Percentiles rank a stretch among this genome's conserved stretches.
These are phyloP conservation scores for Cordyceps cicadae DNA, from an alignment of 2,329 filamentous ascomycete species.

Conservation along the genomic window DNA sequence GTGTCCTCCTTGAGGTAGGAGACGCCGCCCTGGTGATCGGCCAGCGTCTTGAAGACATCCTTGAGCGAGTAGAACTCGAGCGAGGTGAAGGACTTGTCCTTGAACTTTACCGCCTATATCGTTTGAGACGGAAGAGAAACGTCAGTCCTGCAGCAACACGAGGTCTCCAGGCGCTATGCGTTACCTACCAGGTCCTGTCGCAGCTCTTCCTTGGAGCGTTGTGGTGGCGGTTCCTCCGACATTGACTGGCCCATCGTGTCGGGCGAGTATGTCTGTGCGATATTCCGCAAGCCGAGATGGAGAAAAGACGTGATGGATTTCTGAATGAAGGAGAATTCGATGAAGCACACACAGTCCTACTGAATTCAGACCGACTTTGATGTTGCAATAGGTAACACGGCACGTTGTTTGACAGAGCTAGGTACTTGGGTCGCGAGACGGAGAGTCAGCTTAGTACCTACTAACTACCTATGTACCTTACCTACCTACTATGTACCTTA, in stretches of 20 bases:
- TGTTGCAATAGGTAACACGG: conserved; percentile 1
- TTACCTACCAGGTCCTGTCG: conserved; percentile 41
- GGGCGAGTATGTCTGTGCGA: not conserved
- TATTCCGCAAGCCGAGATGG: no score
- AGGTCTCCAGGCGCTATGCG: conserved; percentile 1
- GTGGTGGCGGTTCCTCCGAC: conserved; percentile 36
- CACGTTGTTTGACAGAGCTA: not conserved
- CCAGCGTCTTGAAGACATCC: conserved; percentile 62
- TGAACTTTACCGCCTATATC: conserved; percentile 52
- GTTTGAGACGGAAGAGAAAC: not conserved
- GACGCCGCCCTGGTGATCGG: conserved; percentile 53
- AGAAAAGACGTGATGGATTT: no score
- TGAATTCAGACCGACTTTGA: not conserved
- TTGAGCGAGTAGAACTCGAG: conserved; percentile 67
- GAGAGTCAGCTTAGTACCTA: no score
- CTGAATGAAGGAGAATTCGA: not conserved
- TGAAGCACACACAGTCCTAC: not conserved
- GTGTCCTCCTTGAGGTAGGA: conserved; percentile 62
- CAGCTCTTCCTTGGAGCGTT: conserved; percentile 43
- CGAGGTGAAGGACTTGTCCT: conserved; percentile 60
- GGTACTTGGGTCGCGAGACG: not conserved
- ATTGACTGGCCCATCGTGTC: conserved; percentile 44
- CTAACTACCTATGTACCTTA: no score
- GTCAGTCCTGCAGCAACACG: not conserved
- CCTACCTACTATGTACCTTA: no score